Evolutionary conservation across 441 rosid species (phyloP).

Genomic region (Bocquillonia castaneifolia): DNA sequence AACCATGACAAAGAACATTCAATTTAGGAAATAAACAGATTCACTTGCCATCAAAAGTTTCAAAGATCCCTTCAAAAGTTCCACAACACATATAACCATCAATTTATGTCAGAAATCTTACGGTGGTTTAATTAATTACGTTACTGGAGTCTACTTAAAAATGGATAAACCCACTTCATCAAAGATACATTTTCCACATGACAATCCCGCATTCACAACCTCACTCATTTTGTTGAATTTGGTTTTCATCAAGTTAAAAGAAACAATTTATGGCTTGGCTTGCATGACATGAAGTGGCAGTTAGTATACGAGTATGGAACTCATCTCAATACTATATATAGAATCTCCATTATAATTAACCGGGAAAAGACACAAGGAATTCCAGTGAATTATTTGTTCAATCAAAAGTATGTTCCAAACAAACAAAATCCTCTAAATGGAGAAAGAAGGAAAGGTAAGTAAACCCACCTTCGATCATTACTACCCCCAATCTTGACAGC

Average conservation of each 20-base stretch:
- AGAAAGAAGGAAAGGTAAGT: background rate
- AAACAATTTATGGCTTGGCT: background rate
- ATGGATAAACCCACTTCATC: background rate
- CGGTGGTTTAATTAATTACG: too few relatives aligned
- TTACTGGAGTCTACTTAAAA: background rate
- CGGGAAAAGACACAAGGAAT: background rate
- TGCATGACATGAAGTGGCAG: background rate
- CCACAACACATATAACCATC: too few relatives aligned
- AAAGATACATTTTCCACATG: background rate
- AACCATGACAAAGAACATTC: background rate
- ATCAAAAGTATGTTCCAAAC: background rate
- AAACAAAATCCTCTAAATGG: background rate
- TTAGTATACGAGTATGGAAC: background rate
- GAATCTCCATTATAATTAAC: background rate
- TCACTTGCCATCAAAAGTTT: conserved; percentile 1
- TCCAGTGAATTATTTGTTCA: background rate
- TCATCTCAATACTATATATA: background rate
- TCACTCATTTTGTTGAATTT: background rate
- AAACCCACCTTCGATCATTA: conserved; percentile 53
- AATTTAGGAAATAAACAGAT: background rate
- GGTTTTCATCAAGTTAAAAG: background rate
- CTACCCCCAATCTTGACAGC: conserved; percentile 46
- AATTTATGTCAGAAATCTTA: too few relatives aligned
- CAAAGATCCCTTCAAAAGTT: background rate
- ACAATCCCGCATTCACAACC: background rate